Percentiles rank a stretch among this genome's conserved stretches.
phyloP scores from a whole-genome alignment of 768 basidiomycete species.

The Pulveroboletus sp. region DNA sequence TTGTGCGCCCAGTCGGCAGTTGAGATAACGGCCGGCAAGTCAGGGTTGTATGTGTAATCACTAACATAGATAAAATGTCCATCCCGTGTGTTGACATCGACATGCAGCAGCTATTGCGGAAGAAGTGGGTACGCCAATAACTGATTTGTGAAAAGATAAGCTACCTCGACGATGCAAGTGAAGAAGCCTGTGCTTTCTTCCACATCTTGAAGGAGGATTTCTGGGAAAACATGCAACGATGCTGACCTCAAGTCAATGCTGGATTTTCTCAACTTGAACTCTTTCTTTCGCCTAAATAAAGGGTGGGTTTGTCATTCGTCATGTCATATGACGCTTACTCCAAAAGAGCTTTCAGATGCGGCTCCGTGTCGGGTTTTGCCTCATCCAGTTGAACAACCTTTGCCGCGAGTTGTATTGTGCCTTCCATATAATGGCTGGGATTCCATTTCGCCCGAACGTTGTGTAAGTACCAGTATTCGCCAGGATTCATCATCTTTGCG shows the following conservation, averaged over 20 bases:
- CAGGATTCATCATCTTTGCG: constrained; percentile 42
- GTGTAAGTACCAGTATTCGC: constrained; percentile 49
- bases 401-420: constrained; percentile 42
- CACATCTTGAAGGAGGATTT: constrained; percentile 47
- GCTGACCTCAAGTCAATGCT: constrained; percentile 20
- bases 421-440: constrained; percentile 44
- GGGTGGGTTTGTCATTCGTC: constrained; percentile 5
- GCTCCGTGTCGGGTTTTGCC: constrained; percentile 32
- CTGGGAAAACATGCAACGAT: constrained; percentile 35
- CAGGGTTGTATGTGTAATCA: constrained; percentile 56
- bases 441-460: constrained; percentile 48
- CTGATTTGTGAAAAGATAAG: not conserved
- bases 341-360: constrained; percentile 46
- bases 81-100: constrained; percentile 31
- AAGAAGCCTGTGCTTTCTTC: constrained; percentile 41
- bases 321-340: constrained; percentile 36
- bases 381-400: constrained; percentile 47
- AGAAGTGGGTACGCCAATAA: not conserved
- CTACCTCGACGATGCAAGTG: constrained; percentile 58
- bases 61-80: constrained; percentile 51
- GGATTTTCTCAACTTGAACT: constrained; percentile 28
- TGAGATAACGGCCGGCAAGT: constrained; percentile 33
- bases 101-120: constrained; percentile 43
- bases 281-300: constrained; percentile 45
- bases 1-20: constrained; percentile 38